phyloP scores from a whole-genome alignment of 208 protist species.

The Leishmania major region DNA sequence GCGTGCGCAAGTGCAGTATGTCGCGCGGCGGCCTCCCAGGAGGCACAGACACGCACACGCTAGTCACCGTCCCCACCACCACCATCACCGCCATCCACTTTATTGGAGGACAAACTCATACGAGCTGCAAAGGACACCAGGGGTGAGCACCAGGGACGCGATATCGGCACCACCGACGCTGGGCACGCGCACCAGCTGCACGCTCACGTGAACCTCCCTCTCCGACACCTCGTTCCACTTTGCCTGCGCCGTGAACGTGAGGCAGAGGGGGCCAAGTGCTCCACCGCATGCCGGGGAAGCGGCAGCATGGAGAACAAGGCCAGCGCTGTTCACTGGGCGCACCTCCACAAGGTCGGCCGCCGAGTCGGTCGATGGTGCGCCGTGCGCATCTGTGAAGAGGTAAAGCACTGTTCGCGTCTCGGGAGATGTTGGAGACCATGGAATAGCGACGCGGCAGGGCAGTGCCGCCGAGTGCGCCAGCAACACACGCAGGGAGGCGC shows the following conservation, averaged over 20 bases:
- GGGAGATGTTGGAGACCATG: constrained; percentile 21
- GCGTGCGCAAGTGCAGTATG: background rate
- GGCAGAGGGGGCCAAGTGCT: constrained; percentile 3
- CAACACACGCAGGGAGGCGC: constrained; percentile 35
- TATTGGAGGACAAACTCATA: constrained; percentile 27
- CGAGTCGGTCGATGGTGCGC: background rate
- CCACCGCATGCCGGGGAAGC: background rate
- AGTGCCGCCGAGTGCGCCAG: constrained; percentile 42
- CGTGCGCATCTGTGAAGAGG: constrained; percentile 30
- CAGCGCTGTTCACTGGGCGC: constrained; percentile 13
- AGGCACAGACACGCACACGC: background rate
- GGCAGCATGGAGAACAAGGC: constrained; percentile 15
- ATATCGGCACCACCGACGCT: background rate
- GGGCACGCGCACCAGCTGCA: constrained; percentile 36
- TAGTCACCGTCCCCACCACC: too few species aligned
- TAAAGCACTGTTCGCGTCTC: constrained; percentile 26
- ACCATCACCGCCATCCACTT: background rate
- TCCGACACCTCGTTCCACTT: constrained; percentile 27
- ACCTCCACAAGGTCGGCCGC: constrained; percentile 15
- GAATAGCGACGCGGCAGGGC: constrained; percentile 55
- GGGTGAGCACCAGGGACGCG: constrained; percentile 32
- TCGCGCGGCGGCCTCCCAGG: background rate
- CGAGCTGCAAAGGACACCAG: constrained; percentile 36
- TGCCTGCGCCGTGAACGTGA: constrained; percentile 33
- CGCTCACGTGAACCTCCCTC: constrained; percentile 37